A percentile compares a stretch with the other conserved stretches of the same genome.
Evolutionary conservation across 805 yeast species (phyloP).

Genomic region (Dipodascopsis uninucleata): DNA sequence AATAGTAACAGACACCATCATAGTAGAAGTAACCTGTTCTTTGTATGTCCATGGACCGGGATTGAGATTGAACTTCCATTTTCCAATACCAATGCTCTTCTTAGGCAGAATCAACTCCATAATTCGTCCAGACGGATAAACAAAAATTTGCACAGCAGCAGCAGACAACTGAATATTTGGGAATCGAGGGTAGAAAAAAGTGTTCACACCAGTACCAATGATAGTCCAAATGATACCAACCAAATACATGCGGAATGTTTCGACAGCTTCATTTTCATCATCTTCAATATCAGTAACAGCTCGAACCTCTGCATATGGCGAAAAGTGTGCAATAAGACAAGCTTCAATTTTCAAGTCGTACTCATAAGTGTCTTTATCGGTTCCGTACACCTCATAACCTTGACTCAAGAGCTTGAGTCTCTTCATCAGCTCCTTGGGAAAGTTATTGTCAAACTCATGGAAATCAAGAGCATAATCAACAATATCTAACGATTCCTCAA

Average conservation of each 20-base stretch:
- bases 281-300: slow-evolving; percentile 49
- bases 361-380: slow-evolving; percentile 14
- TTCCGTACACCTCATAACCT: slow-evolving; percentile 31
- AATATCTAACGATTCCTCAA: slow-evolving; percentile 42
- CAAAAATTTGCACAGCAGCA: slow-evolving; percentile 54
- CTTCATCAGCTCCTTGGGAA: slow-evolving; percentile 41
- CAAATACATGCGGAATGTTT: slow-evolving; percentile 36
- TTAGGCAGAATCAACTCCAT: slow-evolving; percentile 27
- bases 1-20: slow-evolving; percentile 30
- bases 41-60: slow-evolving; percentile 61
- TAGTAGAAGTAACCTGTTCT: slow-evolving; percentile 59
- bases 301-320: slow-evolving; percentile 48
- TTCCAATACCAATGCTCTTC: slow-evolving; percentile 21
- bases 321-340: slow-evolving; percentile 12
- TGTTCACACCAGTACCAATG: slow-evolving; percentile 32
- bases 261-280: slow-evolving; percentile 42
- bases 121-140: slow-evolving; percentile 50
- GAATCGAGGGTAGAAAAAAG: slow-evolving; percentile 51
- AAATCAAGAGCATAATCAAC: slow-evolving; percentile 41
- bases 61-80: slow-evolving; percentile 44
- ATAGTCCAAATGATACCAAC: slow-evolving; percentile 6
- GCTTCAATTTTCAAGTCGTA: slow-evolving; percentile 16
- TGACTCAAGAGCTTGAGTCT: slow-evolving; percentile 36
- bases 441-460: slow-evolving; percentile 49
- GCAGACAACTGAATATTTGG: slow-evolving; percentile 52